Base-by-base conservation (phyloP, 495 filamentous ascomycete species). In the Trichoderma gamsii region DNA sequence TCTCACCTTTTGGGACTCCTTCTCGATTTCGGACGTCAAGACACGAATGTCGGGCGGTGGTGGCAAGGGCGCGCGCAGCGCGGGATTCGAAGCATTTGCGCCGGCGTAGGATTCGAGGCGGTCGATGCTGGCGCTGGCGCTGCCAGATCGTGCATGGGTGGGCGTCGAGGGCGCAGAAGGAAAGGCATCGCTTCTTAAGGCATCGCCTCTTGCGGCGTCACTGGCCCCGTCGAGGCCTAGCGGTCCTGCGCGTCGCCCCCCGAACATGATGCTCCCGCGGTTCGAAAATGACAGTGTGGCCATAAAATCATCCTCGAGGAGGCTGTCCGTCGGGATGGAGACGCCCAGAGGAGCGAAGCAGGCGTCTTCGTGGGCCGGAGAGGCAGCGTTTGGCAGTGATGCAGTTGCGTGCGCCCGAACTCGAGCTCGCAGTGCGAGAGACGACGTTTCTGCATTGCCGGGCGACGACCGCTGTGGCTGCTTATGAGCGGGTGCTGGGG, bases 1-100 rank as follows among this genome's bases (percentile, higher is more conserved):
- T 73, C 93, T 88, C 69, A 97, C 92, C 76, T 92, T 91, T 75
- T 89, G 87, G 70, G 92, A 96, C 73, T 96, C 84, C 82, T 87
- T 89, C 75, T 92, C 91, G 71, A 93, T 87, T 73, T 96, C 92
- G 32, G 89, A 84, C 65, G 93, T 93, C 66, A 91, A 78, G 56
- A 89, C 74, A 67, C 80, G 80, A 65, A 84, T 79, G 74, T 79
- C 80, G 64, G 81, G 81, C 41, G 67, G 67, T 67, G 71, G 56
- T 67, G 71, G 56, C 65, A 64, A 49, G 71, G 71, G 11, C 66
- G 67, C 67, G 68, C 63, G 56, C 69, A 66, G 56, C 56, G 16
- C 27, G 23, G n/a, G 27, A n/a, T 32, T 29, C 23, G 56, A 12
- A 11, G 15, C 8, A 7, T 23, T 21, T 23, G 56, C 27, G n/a